Evolutionary conservation across 345 rosid species (phyloP), one percentile per base, ranked within the genome.

Genomic region (Camelina laxa): DNA sequence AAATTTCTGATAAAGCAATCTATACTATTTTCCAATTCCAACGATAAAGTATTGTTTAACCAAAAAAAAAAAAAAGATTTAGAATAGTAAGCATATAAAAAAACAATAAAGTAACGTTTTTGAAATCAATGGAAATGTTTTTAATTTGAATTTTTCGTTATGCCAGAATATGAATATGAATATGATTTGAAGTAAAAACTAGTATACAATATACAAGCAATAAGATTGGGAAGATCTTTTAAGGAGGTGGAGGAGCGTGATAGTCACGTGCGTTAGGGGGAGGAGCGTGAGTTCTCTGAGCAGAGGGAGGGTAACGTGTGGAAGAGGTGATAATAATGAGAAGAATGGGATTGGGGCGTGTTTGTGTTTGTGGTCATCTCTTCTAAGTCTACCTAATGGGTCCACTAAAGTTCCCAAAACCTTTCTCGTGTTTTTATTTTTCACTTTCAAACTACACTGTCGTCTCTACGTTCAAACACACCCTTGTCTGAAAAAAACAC

Each of bases 311-410:
- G 68, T 71, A 72, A 72, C 77, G 77, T 78, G 81, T 50, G 60
- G 42, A 58, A 78, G 77, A 65, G 64, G 69, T 35, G 80, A 70
- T 56, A 56, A 76, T 76, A 33, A 76, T 76, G 56, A 69, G 48
- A 42, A 42, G 48, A 39, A 39, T 39, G 73, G 22, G 60, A 74
- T 58, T 58, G 60, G 77, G 51, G 41, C 30, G 60, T 58, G 73
- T 19, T 59, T 2, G 11, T 38, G 39, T 36, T 36, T 2, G 36
- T 63, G 78, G 65, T n/a, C 24, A 16, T 35, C 42, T 27, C 30
- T 3, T 27, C 30, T 39, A 41, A 41, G 48, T 47, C 22, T 57
- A 45, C 31, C 41, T 7, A 48, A 7, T 16, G 31, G 77, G 4
- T 3, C 42, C n/a, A n/a, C n/a, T n/a, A n/a, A n/a, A n/a, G n/a